Conservation (phyloP, 2,329 filamentous ascomycete genomes). For the Penicillium capsulatum region DNA sequence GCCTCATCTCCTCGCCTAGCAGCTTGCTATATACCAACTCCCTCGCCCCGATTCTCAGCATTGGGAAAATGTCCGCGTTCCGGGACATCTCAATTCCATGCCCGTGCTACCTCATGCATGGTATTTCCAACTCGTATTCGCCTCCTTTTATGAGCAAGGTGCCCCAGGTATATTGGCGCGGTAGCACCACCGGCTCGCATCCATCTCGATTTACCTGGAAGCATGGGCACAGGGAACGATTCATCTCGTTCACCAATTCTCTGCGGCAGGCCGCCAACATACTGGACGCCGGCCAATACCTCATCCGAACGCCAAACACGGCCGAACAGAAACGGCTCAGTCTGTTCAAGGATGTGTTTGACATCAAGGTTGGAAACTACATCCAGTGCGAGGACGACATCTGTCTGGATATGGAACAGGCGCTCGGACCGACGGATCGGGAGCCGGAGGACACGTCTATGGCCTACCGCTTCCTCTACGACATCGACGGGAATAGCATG, state of each 20-base stretch:
- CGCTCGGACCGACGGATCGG: neutral
- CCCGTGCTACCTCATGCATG: constrained; percentile 2
- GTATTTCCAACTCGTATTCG: neutral
- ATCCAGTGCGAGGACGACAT: constrained; percentile 1
- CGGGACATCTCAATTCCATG: constrained; percentile 4
- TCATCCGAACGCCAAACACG: neutral
- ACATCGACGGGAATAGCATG: constrained; percentile 24
- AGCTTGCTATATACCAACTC: constrained; percentile 1
- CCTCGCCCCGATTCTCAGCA: constrained; percentile 1
- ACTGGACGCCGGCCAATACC: neutral
- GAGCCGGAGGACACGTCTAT: constrained; percentile 3
- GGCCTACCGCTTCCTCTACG: constrained; percentile 9
- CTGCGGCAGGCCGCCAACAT: constrained; percentile 2
- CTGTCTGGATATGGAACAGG: constrained; percentile 1
- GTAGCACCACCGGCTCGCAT: neutral
- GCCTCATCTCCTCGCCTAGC: constrained; percentile 2
- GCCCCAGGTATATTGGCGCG: constrained; percentile 2
- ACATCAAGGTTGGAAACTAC: constrained; percentile 2
- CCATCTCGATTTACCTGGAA: neutral
- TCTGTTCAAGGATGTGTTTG: constrained; percentile 4
- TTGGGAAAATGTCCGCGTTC: constrained; percentile 3
- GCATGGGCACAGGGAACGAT: constrained; percentile 1
- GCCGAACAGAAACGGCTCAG: neutral
- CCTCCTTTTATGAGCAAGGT: constrained; percentile 2
- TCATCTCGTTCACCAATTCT: constrained; percentile 1